A percentile compares a stretch with the other conserved stretches of the same genome.
These are phyloP conservation scores for Suhomyces wounanorum DNA, from an alignment of 1,139 yeast species.

Conservation along the genomic window DNA sequence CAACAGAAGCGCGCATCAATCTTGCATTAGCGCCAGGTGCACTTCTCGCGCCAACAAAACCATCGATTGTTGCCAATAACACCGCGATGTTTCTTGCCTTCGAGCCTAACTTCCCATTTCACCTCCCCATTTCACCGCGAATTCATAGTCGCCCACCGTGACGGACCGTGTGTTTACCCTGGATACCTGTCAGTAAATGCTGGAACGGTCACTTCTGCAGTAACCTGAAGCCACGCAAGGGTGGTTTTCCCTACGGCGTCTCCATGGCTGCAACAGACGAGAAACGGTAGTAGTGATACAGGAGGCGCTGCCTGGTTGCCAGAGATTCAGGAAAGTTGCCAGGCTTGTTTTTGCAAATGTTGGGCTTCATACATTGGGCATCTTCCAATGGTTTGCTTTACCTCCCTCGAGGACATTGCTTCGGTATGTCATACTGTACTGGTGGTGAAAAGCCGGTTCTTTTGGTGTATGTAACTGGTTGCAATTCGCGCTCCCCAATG, in stretches of 20 bases:
- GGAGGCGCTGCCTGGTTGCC: not conserved
- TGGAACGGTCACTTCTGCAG: conserved; percentile 1
- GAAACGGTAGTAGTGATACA: not conserved
- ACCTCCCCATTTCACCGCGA: not conserved
- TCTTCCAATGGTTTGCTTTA: no score
- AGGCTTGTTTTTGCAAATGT: no score
- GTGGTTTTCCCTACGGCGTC: not conserved
- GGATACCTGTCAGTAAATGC: not conserved
- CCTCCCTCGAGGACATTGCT: no score
- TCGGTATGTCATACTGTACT: not conserved
- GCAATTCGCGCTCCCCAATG: not conserved
- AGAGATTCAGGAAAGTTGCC: no score
- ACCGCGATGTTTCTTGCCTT: not conserved
- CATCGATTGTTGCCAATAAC: not conserved
- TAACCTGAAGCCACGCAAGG: not conserved
- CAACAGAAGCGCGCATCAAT: not conserved
- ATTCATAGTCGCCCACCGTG: not conserved
- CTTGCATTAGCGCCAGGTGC: not conserved
- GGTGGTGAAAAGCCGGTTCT: not conserved
- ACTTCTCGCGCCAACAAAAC: not conserved
- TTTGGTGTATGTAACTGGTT: not conserved
- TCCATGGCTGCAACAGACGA: conserved; percentile 2
- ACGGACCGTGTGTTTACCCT: not conserved
- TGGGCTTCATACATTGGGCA: no score
- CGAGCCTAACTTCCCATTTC: not conserved